Evolutionary conservation across 129 eudicot species (phyloP), one percentile per base, ranked within the genome.

Genomic region (Dittrichia graveolens): DNA sequence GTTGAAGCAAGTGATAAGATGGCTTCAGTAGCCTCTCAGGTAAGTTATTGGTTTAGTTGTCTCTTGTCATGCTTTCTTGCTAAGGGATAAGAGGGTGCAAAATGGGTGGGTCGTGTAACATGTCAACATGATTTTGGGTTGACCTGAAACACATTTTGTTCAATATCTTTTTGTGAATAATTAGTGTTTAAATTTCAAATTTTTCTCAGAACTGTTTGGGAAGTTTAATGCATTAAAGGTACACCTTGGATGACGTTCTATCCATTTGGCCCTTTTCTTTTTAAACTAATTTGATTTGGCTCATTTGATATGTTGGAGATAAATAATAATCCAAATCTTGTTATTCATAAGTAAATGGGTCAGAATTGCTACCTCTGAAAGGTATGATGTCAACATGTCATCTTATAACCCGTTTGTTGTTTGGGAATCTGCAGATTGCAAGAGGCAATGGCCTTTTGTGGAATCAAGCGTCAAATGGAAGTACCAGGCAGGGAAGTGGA

Each of bases 1-100:
- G 89, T 90, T 53, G 99, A 95, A 69, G 99, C 96, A 60, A 95
- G 99, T 78, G 88, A 81, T 46, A 95, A 90, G 84, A 95, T 95
- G 97, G 94, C 99, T 79, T 81, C 81, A 19, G 91, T 90, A 49
- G 99, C 99, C 46, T 67, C 90, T 64, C 91, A 90, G 92, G 98
- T 88, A 77, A n/a, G 62, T 40, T 6, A 19, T 7, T 62, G 7
- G 8, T 44, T 46, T 46, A 49, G 40, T 11, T 63, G 18, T 39
- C 42, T 14, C 61, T 45, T 18, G 6, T 57, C n/a, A 43, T 42
- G 7, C 31, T 10, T 72, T n/a, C 38, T 43, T 73, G 31, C 12
- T 6, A 7, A 55, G 34, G 14, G 41, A 31, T 31, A 16, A 11
- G 6, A 43, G 10, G 18, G 49, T 6, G n/a, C 31, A 52, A 8